A percentile compares a stretch with the other conserved stretches of the same genome.
These are phyloP conservation scores for Diutina rugosa DNA, from an alignment of 1,139 yeast species.

Conservation along the genomic window DNA sequence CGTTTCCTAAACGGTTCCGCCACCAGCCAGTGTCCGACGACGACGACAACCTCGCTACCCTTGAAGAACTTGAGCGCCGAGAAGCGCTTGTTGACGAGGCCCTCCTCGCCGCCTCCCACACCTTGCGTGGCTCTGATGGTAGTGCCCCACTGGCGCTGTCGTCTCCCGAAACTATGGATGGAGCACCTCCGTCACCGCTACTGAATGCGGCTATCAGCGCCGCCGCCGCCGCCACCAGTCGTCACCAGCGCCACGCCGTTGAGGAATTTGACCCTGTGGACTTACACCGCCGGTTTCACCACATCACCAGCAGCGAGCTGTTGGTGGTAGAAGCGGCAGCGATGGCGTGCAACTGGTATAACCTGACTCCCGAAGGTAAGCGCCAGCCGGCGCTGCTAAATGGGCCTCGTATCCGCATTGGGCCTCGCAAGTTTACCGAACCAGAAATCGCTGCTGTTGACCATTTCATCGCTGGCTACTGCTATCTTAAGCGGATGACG, in stretches of 20 bases:
- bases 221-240: background rate
- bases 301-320: conserved; percentile 16
- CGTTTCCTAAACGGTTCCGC: background rate
- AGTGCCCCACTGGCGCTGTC: background rate
- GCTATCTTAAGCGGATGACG: conserved; percentile 44
- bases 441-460: conserved; percentile 65
- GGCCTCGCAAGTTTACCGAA: conserved; percentile 38
- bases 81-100: conserved; percentile 58
- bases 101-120: conserved; percentile 40
- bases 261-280: background rate
- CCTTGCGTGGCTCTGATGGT: background rate
- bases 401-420: conserved; percentile 11
- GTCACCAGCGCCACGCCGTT: background rate
- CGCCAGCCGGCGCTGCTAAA: conserved; percentile 11
- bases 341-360: conserved; percentile 26
- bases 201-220: background rate
- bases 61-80: conserved; percentile 12
- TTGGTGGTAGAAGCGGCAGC: conserved; percentile 24
- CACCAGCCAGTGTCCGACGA: conserved; percentile 3
- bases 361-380: conserved; percentile 5
- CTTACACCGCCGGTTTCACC: conserved; percentile 13
- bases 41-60: conserved; percentile 3
- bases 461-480: conserved; percentile 56
- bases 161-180: background rate
- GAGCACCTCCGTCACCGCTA: background rate